phyloP scores from a whole-genome alignment of 2,329 filamentous ascomycete species.

The Microascus cirrosus region DNA sequence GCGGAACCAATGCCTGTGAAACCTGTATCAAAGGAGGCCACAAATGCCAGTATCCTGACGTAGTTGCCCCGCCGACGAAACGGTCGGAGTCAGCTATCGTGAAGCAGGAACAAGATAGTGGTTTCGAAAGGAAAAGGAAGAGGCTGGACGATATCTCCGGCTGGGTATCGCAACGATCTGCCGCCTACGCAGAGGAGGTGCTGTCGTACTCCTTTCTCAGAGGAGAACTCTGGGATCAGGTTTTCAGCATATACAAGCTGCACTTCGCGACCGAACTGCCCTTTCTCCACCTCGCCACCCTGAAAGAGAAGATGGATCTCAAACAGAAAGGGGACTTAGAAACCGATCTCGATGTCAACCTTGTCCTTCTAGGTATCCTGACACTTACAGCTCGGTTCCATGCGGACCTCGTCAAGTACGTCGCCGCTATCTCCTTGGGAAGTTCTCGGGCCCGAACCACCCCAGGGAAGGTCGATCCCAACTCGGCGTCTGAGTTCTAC shows the following conservation, averaged over 20 bases:
- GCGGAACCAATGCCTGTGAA: slow-evolving; percentile 60
- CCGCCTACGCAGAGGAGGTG: slow-evolving; percentile 41
- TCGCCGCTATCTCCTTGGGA: slow-evolving; percentile 25
- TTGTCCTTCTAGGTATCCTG: slow-evolving; percentile 55
- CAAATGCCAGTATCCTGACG: slow-evolving; percentile 60
- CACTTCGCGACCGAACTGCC: slow-evolving; percentile 64
- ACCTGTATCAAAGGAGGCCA: slow-evolving; percentile 62
- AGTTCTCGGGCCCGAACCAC: slow-evolving; percentile 18
- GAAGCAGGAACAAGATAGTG: slow-evolving; percentile 29
- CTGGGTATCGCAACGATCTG: slow-evolving; percentile 8
- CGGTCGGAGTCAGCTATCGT: slow-evolving; percentile 24
- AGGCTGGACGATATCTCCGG: slow-evolving; percentile 27
- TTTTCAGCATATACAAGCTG: slow-evolving; percentile 59
- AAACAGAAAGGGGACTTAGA: slow-evolving; percentile 30
- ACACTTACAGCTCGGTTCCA: slow-evolving; percentile 61
- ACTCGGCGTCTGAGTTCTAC: slow-evolving; percentile 53
- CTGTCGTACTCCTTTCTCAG: slow-evolving; percentile 52
- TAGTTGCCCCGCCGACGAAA: slow-evolving; percentile 22
- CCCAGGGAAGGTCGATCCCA: slow-evolving; percentile 29
- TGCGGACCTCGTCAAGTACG: slow-evolving; percentile 43
- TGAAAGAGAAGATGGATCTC: slow-evolving; percentile 37
- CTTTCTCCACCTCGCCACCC: slow-evolving; percentile 57
- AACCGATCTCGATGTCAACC: slow-evolving; percentile 33
- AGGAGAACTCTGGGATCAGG: slow-evolving; percentile 53
- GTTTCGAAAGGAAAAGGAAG: slow-evolving; percentile 37